phyloP scores from a whole-genome alignment of 768 basidiomycete species.

The Gymnopilus dilepis region DNA sequence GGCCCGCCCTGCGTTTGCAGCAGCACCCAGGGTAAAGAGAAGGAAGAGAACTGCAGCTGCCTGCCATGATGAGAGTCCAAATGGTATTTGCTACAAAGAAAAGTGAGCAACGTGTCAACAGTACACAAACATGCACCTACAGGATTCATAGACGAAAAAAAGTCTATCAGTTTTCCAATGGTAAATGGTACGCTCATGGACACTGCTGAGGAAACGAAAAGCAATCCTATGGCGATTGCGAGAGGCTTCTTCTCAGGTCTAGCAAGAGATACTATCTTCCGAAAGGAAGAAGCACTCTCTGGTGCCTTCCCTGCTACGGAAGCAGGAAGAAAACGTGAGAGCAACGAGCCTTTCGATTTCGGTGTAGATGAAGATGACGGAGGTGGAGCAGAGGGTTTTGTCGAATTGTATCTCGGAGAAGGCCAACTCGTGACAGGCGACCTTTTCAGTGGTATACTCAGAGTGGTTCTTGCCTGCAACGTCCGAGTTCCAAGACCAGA shows the following conservation, averaged over 20 bases:
- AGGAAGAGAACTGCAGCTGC: constrained; percentile 77
- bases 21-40: constrained; percentile 86
- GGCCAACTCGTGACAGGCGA: not conserved
- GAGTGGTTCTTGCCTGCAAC: not conserved
- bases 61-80: constrained; percentile 78
- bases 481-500: not conserved
- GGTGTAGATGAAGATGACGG: constrained; percentile 12
- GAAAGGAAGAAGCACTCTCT: constrained; percentile 63
- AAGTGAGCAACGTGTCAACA: not conserved
- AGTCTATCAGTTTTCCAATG: constrained; percentile 93
- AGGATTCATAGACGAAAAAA: constrained; percentile 76
- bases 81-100: constrained; percentile 70
- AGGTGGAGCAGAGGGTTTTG: constrained; percentile 15
- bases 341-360: constrained; percentile 16
- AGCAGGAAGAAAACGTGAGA: constrained; percentile 24
- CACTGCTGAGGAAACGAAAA: constrained; percentile 87
- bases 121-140: constrained; percentile 48
- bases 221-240: constrained; percentile 73
- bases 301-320: constrained; percentile 29
- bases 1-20: constrained; percentile 83
- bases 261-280: constrained; percentile 79
- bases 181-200: constrained; percentile 94
- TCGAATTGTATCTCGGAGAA: constrained; percentile 25
- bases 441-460: not conserved
- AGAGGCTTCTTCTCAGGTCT: constrained; percentile 83